Base-by-base conservation (phyloP, 148 eudicot species). In the Fagopyrum esculentum region DNA sequence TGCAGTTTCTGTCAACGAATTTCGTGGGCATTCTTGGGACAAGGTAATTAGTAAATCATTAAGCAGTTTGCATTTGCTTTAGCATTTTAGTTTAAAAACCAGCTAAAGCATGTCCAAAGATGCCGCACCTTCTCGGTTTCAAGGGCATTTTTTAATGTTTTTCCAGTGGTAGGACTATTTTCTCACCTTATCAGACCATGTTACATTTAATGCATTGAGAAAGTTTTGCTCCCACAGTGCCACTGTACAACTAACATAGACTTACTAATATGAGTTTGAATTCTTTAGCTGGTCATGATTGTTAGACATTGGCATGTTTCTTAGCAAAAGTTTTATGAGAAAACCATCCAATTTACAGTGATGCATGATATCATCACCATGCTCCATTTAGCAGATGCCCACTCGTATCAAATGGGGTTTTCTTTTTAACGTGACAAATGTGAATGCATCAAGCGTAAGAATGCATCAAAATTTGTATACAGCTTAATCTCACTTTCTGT, bases 1-100 rank as follows among this genome's bases (percentile, higher is more conserved):
- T 80, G 99, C 97, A 74, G 94, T 81, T 74, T 87, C 96, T 26
- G 99, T 90, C 75, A 95, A 92, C 75, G 99, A 95, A 79, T 95
- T 95, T 82, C 93, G 81, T 61, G 97, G 99, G 57, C 99, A 89
- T 85, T 87, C 99, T 12, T 95, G 99, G 99, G 87, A 89, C 83
- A 89, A 92, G 97, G 99, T 95, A 84, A 50, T 56, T 59, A 54
- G 47, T 48, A 43, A 44, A 19, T 29, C 54, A 45, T 30, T 57
- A 40, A 74, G 49, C 48, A 30, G 44, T 55, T 69, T 49, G 7
- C n/a, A 45, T 57, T 74, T n/a, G 7, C 50, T 35, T 15, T 43
- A 15, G 50, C 26, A 74, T 40, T 30, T 10, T 35, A 2, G 9
- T 16, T 74, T 12, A 9, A 57, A 49, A 49, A 49, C 29, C 19